These are phyloP conservation scores for Colletotrichum sidae DNA, from an alignment of 2,329 filamentous ascomycete genomes.

Conservation along the genomic window DNA sequence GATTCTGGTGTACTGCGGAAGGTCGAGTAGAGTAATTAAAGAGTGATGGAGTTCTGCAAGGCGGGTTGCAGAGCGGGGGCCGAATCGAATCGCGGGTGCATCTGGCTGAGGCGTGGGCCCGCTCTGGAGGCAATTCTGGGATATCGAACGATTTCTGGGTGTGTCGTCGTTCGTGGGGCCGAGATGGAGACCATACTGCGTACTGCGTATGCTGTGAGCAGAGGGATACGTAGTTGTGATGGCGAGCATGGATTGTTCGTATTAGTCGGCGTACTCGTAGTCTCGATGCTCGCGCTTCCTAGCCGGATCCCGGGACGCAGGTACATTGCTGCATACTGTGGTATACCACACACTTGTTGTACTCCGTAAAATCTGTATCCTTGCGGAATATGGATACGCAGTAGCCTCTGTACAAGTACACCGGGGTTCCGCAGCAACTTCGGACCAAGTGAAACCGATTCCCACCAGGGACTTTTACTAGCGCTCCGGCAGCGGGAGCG, in stretches of 20 bases:
- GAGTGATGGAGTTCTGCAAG: slow-evolving; percentile 1
- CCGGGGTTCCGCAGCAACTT: slow-evolving; percentile 19
- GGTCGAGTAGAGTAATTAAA: background rate
- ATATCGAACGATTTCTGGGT: slow-evolving; percentile 25
- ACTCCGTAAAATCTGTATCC: no score
- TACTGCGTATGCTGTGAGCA: no score
- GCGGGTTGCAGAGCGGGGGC: slow-evolving; percentile 1
- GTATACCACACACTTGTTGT: no score
- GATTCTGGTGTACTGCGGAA: background rate
- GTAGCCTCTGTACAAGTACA: background rate
- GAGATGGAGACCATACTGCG: background rate
- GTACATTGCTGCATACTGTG: background rate
- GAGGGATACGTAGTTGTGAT: background rate
- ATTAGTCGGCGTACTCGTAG: background rate
- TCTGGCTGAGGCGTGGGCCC: slow-evolving; percentile 7
- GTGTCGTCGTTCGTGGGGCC: slow-evolving; percentile 10
- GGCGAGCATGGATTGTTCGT: background rate
- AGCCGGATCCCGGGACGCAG: slow-evolving; percentile 17
- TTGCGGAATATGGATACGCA: background rate
- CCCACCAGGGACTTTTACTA: slow-evolving; percentile 17
- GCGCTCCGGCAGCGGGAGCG: background rate
- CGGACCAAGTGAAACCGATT: slow-evolving; percentile 26
- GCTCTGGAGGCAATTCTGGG: slow-evolving; percentile 7
- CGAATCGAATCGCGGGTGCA: slow-evolving; percentile 24
- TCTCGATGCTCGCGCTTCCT: slow-evolving; percentile 2